A percentile compares a stretch with the other conserved stretches of the same genome.
Conservation (phyloP, 441 rosid species). For the Pelargonium cotyledonis region DNA sequence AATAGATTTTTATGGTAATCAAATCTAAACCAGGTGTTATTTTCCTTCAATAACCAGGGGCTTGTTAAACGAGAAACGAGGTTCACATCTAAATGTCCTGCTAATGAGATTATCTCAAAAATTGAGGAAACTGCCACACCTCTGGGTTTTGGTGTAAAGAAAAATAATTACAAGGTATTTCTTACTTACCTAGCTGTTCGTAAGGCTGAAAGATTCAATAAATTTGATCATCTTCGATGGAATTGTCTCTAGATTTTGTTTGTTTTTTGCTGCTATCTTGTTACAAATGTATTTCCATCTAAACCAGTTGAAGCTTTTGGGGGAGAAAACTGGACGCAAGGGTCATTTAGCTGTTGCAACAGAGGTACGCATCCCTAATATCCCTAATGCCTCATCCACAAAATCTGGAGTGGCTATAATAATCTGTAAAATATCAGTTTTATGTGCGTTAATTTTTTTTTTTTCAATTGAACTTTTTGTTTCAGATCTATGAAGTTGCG, state of each 20-base stretch:
- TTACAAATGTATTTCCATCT: neutral
- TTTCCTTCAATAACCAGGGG: slow-evolving; percentile 47
- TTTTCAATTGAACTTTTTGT: slow-evolving; percentile 5
- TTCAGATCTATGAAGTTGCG: slow-evolving; percentile 92
- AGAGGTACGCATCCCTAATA: slow-evolving; percentile 47
- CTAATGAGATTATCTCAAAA: slow-evolving; percentile 84
- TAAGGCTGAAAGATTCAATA: no score
- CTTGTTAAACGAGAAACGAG: slow-evolving; percentile 91
- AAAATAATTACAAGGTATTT: slow-evolving; percentile 79
- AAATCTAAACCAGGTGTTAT: slow-evolving; percentile 12
- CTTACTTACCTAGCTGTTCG: neutral
- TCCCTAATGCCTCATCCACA: neutral
- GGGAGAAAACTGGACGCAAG: slow-evolving; percentile 92
- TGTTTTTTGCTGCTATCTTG: no score
- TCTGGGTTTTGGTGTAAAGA: slow-evolving; percentile 91
- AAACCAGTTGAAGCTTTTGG: slow-evolving; percentile 75
- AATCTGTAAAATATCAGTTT: neutral
- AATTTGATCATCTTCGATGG: no score
- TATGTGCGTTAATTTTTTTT: neutral
- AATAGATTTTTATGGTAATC: slow-evolving; percentile 4
- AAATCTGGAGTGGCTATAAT: neutral
- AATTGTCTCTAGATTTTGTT: no score
- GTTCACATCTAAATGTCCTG: slow-evolving; percentile 81
- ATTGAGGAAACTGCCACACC: slow-evolving; percentile 87
- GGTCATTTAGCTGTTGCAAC: slow-evolving; percentile 94